phyloP scores from a whole-genome alignment of 129 eudicot genomes.

The Deinandra increscens region DNA sequence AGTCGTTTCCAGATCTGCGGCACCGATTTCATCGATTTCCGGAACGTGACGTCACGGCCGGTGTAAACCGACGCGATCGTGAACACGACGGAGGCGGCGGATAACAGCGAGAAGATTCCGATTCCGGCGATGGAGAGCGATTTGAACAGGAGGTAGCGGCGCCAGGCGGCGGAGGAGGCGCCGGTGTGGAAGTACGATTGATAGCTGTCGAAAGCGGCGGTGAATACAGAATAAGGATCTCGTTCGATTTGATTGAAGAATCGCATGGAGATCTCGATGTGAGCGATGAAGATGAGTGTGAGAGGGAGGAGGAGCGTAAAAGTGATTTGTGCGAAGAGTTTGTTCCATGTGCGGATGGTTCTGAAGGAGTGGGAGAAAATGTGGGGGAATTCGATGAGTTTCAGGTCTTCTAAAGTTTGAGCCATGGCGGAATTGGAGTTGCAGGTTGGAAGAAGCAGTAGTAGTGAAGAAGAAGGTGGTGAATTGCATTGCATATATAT shows the following conservation, averaged over 20 bases:
- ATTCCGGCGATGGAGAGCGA: background rate
- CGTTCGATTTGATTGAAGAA: background rate
- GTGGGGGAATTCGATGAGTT: conserved; percentile 19
- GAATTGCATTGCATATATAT: too few species aligned
- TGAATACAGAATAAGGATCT: conserved; percentile 18
- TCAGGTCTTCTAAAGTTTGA: conserved; percentile 19
- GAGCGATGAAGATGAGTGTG: conserved; percentile 23
- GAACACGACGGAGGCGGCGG: conserved; percentile 32
- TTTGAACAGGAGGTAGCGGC: conserved; percentile 26
- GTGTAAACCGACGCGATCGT: conserved; percentile 33
- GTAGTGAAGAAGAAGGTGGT: too few species aligned
- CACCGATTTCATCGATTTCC: conserved; percentile 24
- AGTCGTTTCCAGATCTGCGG: conserved; percentile 45
- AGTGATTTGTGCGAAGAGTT: conserved; percentile 31
- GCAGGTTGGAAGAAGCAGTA: too few species aligned
- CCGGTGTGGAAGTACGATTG: background rate
- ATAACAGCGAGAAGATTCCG: conserved; percentile 19
- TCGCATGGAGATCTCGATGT: conserved; percentile 10
- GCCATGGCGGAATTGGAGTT: conserved; percentile 29
- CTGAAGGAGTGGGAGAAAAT: conserved; percentile 27
- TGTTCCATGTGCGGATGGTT: conserved; percentile 25
- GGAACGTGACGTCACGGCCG: conserved; percentile 15
- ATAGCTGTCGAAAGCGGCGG: background rate
- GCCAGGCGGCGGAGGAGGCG: background rate
- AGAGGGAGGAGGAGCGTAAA: conserved; percentile 38